A percentile compares a stretch with the other conserved stretches of the same genome.
Conservation (phyloP, 306 rosid species). For the Nissolia schottii region DNA sequence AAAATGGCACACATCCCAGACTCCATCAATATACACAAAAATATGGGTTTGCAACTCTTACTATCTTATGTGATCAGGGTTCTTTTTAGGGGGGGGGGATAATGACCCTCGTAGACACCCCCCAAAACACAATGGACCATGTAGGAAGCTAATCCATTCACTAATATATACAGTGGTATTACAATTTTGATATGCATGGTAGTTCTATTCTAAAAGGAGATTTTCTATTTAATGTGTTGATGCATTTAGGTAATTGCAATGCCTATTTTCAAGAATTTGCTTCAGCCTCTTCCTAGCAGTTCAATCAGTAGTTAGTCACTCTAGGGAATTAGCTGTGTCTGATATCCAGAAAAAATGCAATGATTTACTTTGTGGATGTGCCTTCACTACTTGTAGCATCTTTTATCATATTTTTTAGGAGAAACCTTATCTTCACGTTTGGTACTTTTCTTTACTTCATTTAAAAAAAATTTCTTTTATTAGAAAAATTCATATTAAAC, state of each 20-base stretch:
- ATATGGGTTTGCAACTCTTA: background rate
- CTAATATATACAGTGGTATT: background rate
- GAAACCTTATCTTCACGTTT: background rate
- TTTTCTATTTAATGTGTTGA: too few species aligned
- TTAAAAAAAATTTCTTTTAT: background rate
- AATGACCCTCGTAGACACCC: background rate
- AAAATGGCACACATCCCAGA: too few species aligned
- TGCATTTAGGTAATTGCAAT: too few species aligned
- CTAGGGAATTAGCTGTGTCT: background rate
- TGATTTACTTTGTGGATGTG: slow-evolving; percentile 5
- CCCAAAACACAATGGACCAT: background rate
- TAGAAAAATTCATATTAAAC: background rate
- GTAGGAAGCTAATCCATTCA: background rate
- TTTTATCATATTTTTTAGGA: background rate
- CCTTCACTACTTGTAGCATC: background rate
- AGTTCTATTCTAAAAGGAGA: too few species aligned
- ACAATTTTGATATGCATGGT: background rate
- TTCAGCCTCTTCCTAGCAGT: background rate
- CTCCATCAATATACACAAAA: background rate
- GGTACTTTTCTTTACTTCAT: background rate
- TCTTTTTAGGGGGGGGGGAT: background rate
- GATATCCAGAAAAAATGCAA: background rate
- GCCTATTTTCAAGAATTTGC: background rate
- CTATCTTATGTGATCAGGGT: background rate
- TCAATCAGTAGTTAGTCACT: background rate